Evolutionary conservation across 257 asterid species (phyloP), one percentile per base, ranked within the genome.

Genomic region (Solanum megistacrolobum): DNA sequence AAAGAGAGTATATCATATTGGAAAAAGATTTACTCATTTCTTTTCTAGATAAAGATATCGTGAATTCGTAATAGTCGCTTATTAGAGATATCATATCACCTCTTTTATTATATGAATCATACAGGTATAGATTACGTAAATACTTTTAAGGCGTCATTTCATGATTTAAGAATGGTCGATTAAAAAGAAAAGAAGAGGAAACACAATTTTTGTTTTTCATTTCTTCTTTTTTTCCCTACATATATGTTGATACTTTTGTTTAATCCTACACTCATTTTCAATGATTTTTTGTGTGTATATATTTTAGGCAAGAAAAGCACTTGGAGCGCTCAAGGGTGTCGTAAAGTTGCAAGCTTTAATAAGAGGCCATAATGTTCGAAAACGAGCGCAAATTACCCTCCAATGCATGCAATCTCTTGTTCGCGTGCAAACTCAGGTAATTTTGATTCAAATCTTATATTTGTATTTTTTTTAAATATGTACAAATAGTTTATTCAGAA

Each of bases 271-370:
- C 79, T 20, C 29, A 20, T 21, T 74, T 74, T 35, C 29, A 73
- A 73, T 29, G 41, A 27, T 11, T 36, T 58, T 29, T 9, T 58
- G 5, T 32, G 29, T 66, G 21, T 43, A 41, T 83, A 36, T 58
- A 36, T 55, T 35, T 88, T 81, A 97, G 99, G 98, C 99, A 75
- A 95, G 98, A 88, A 93, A 92, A 86, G 99, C 99, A 34, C 92
- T 94, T 16, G 36, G 90, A 85, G 99, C 98, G 3, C 89, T 97
- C 52, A 93, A 91, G 90, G 99, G 99, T 1, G 87, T 97, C 3
- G 99, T 97, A 62, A 93, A 92, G 89, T 91, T 97, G 84, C 99
- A 97, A 93, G 98, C 99, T 4, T 71, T 97, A 12, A 91, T 95
- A 89, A 91, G 99, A 87, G 99, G 98, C 5, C 92, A 94, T 84